A percentile compares a stretch with the other conserved stretches of the same genome.
Evolutionary conservation across 805 yeast species (phyloP).

Genomic region (Nakazawaea pomicola): DNA sequence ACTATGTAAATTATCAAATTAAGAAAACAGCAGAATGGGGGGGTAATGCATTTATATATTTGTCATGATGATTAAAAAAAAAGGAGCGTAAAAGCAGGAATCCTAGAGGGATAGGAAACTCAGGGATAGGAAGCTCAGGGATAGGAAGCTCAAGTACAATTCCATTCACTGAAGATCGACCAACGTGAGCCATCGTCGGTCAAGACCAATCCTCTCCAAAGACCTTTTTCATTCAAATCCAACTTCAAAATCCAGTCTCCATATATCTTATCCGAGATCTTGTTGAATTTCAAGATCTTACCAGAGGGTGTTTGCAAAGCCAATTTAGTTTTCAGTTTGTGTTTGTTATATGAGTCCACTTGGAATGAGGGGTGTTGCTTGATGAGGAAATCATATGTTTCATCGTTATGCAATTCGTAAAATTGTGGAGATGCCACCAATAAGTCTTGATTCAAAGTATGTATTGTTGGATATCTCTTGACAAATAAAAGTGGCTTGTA

Average conservation of each 20-base stretch:
- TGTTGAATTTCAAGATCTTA: slow-evolving; percentile 54
- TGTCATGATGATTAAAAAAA: too few species aligned
- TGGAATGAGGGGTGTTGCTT: slow-evolving; percentile 52
- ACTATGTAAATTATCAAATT: too few species aligned
- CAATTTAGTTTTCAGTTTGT: slow-evolving; percentile 43
- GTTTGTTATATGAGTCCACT: slow-evolving; percentile 13
- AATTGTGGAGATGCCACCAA: slow-evolving; percentile 86
- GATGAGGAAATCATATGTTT: slow-evolving; percentile 61
- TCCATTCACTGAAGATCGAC: slow-evolving; percentile 93
- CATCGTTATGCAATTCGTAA: slow-evolving; percentile 48
- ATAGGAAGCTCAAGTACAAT: slow-evolving; percentile 31
- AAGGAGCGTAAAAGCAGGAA: too few species aligned
- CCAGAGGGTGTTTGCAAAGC: slow-evolving; percentile 87
- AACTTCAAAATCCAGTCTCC: slow-evolving; percentile 60
- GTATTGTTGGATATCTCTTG: slow-evolving; percentile 66
- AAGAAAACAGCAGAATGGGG: too few species aligned
- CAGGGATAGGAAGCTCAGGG: too few species aligned
- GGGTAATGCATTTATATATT: too few species aligned
- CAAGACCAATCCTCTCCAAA: slow-evolving; percentile 78
- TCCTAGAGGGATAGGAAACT: too few species aligned
- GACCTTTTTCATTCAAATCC: slow-evolving; percentile 66
- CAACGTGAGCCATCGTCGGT: slow-evolving; percentile 75
- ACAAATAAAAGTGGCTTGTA: slow-evolving; percentile 64
- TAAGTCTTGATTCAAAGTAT: slow-evolving; percentile 63
- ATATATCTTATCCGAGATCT: slow-evolving; percentile 34